Conservation (phyloP, 2,329 filamentous ascomycete species). For the Hypoxylon sp. region DNA sequence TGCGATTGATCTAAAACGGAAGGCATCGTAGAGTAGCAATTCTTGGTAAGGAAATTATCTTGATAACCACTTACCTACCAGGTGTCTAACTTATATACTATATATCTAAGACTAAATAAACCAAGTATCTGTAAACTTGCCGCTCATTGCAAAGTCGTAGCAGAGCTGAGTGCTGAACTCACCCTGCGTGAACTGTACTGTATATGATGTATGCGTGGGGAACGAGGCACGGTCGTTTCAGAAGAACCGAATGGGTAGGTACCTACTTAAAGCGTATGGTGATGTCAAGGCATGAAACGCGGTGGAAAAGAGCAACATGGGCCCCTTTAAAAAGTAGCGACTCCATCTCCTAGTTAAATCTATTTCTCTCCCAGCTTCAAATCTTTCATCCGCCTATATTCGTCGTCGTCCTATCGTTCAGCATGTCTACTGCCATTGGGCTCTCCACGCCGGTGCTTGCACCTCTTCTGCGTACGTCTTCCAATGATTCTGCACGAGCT, state of each 20-base stretch:
- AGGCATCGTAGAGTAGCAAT: slow-evolving; percentile 8
- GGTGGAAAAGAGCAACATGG: neutral
- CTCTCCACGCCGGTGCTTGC: slow-evolving; percentile 35
- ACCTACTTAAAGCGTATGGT: slow-evolving; percentile 4
- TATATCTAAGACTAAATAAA: no score
- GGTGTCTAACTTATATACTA: no score
- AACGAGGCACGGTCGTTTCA: slow-evolving; percentile 13
- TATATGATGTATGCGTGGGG: slow-evolving; percentile 5
- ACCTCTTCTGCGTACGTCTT: slow-evolving; percentile 42
- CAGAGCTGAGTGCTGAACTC: neutral
- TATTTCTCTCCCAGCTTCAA: neutral
- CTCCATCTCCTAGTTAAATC: neutral
- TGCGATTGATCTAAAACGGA: slow-evolving; percentile 28
- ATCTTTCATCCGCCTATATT: neutral
- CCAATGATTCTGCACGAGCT: neutral
- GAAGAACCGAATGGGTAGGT: slow-evolving; percentile 1
- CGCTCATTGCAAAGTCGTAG: neutral
- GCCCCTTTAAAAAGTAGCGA: neutral
- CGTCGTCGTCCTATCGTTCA: neutral
- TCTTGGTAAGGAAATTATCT: no score
- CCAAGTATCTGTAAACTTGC: neutral
- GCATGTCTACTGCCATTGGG: slow-evolving; percentile 38
- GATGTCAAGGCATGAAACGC: slow-evolving; percentile 7
- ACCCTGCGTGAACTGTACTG: neutral
- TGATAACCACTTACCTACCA: no score